These are phyloP conservation scores for Venturia oleaginea DNA, from an alignment of 2,329 filamentous ascomycete genomes.

Conservation along the genomic window DNA sequence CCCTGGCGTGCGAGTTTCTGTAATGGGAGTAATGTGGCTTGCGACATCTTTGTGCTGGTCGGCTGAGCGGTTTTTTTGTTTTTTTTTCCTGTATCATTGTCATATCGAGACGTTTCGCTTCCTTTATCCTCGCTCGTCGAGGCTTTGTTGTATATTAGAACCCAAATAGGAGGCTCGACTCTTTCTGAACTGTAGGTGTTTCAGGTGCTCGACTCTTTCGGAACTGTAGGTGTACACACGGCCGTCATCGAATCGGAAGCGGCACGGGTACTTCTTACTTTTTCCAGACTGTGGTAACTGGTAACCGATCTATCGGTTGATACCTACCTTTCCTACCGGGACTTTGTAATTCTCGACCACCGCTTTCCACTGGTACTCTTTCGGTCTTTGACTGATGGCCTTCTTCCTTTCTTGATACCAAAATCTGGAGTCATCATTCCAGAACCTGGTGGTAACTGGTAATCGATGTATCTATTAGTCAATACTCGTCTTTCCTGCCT, in stretches of 20 bases:
- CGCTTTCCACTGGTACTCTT: too few species aligned
- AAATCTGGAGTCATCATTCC: too few species aligned
- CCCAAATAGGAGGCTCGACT: not conserved
- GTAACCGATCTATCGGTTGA: too few species aligned
- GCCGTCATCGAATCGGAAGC: not conserved
- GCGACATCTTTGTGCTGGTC: not conserved
- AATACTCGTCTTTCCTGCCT: not conserved
- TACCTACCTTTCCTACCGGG: too few species aligned
- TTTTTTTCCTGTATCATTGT: not conserved
- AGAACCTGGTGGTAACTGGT: too few species aligned
- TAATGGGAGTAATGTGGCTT: not conserved
- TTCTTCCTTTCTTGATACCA: too few species aligned
- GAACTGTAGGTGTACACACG: slow-evolving; percentile 17
- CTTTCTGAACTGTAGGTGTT: slow-evolving; percentile 15
- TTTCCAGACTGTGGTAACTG: not conserved
- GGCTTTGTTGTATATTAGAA: slow-evolving; percentile 2
- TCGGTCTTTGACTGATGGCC: too few species aligned
- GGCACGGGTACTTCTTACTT: slow-evolving; percentile 16
- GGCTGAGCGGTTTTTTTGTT: not conserved
- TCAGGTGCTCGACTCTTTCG: slow-evolving; percentile 24
- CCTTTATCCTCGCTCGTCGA: not conserved
- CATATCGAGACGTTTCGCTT: slow-evolving; percentile 1
- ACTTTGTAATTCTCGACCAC: too few species aligned
- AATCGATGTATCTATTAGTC: not conserved
- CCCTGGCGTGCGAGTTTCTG: not conserved